Conservation (phyloP, 352 stramenopile species). For the Phytophthora foliorum region DNA sequence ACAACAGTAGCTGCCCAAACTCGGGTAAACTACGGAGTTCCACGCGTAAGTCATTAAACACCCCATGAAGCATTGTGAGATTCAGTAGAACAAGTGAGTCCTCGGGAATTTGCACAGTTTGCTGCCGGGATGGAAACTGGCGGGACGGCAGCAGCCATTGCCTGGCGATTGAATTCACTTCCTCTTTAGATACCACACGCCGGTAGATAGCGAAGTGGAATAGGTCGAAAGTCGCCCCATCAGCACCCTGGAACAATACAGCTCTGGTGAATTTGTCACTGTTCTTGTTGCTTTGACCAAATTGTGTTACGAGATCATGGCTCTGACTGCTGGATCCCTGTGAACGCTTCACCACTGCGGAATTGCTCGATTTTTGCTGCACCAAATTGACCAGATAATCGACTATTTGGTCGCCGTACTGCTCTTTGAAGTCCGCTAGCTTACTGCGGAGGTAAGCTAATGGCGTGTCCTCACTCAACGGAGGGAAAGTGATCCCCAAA, state of each 20-base stretch:
- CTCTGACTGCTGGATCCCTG: slow-evolving; percentile 5
- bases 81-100: slow-evolving; percentile 58
- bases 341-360: slow-evolving; percentile 22
- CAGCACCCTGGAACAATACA: slow-evolving; percentile 51
- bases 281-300: slow-evolving; percentile 10
- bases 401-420: slow-evolving; percentile 64
- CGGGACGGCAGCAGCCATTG: slow-evolving; percentile 50
- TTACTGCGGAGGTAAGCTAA: slow-evolving; percentile 63
- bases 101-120: slow-evolving; percentile 54
- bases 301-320: not conserved
- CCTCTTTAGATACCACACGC: slow-evolving; percentile 36
- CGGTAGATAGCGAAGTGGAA: slow-evolving; percentile 82
- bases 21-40: slow-evolving; percentile 60
- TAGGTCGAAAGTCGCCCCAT: slow-evolving; percentile 67
- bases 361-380: slow-evolving; percentile 26
- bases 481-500: slow-evolving; percentile 62
- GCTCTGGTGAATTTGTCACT: slow-evolving; percentile 34
- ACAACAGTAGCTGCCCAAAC: slow-evolving; percentile 61
- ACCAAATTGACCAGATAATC: slow-evolving; percentile 67
- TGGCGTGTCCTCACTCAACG: slow-evolving; percentile 74
- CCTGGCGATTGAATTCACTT: slow-evolving; percentile 37
- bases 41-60: slow-evolving; percentile 70
- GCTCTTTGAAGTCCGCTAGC: slow-evolving; percentile 61
- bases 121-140: slow-evolving; percentile 42
- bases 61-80: slow-evolving; percentile 61